Percentiles rank a stretch among this genome's conserved stretches.
phyloP scores from a whole-genome alignment of 2,329 filamentous ascomycete species.

The Pseudogymnoascus sp. region DNA sequence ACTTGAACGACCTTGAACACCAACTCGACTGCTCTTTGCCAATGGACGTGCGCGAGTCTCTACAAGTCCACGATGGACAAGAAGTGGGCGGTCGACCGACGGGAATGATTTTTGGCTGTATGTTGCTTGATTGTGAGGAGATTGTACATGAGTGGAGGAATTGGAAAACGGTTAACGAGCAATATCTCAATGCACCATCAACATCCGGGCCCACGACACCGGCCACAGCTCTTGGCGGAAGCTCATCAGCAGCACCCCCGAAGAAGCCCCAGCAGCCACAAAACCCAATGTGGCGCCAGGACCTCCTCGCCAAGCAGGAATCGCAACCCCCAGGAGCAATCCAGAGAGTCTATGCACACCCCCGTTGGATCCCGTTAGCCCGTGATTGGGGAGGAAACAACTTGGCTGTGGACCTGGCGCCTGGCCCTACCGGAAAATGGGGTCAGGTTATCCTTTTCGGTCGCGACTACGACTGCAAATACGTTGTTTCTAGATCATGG shows the following conservation, averaged over 20 bases:
- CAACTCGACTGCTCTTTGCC: slow-evolving; percentile 91
- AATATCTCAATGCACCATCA: slow-evolving; percentile 59
- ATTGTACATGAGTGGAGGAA: slow-evolving; percentile 97
- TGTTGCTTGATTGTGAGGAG: slow-evolving; percentile 96
- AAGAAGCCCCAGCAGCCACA: slow-evolving; percentile 49
- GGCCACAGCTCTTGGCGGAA: slow-evolving; percentile 65
- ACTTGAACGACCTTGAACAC: slow-evolving; percentile 94
- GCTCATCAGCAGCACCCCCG: slow-evolving; percentile 62
- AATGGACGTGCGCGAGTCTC: slow-evolving; percentile 85
- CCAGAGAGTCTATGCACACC: slow-evolving; percentile 88
- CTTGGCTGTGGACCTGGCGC: slow-evolving; percentile 85
- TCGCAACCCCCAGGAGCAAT: slow-evolving; percentile 81
- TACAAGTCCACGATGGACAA: slow-evolving; percentile 91
- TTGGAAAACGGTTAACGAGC: slow-evolving; percentile 88
- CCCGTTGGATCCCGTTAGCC: slow-evolving; percentile 90
- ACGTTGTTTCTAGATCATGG: slow-evolving; percentile 92
- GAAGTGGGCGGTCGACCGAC: slow-evolving; percentile 87
- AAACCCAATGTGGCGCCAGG: slow-evolving; percentile 71
- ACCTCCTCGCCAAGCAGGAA: slow-evolving; percentile 76
- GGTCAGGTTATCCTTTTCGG: slow-evolving; percentile 96
- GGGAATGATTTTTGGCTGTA: slow-evolving; percentile 85
- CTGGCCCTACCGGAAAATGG: slow-evolving; percentile 85
- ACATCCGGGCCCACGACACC: slow-evolving; percentile 57
- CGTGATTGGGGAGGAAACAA: slow-evolving; percentile 99
- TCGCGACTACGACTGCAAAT: slow-evolving; percentile 97